phyloP scores from a whole-genome alignment of 306 rosid species.

The Malus asiatica region DNA sequence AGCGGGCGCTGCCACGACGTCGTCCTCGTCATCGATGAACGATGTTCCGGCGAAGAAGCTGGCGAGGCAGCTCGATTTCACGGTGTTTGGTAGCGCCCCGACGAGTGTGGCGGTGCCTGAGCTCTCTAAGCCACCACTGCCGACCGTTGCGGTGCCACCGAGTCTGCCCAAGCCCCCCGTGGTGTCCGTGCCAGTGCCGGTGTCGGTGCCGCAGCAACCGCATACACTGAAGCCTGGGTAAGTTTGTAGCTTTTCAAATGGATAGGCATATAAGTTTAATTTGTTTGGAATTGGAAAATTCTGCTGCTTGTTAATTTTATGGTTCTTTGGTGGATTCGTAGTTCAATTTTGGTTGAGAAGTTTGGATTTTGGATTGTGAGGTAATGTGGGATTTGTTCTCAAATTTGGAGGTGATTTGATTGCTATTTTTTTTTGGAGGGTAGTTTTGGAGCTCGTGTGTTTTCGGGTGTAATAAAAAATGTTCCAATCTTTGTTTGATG shows the following conservation, averaged over 20 bases:
- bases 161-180: conserved; percentile 10
- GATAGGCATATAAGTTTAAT: background rate
- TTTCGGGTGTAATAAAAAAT: conserved; percentile 1
- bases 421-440: background rate
- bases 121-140: conserved; percentile 29
- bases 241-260: conserved; percentile 26
- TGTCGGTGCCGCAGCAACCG: conserved; percentile 35
- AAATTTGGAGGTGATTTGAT: conserved; percentile 1
- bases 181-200: conserved; percentile 23
- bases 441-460: conserved; percentile 1
- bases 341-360: background rate
- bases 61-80: conserved; percentile 94
- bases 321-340: background rate
- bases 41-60: conserved; percentile 83
- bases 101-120: conserved; percentile 31
- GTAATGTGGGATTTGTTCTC: background rate
- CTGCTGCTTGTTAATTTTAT: background rate
- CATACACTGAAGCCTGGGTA: conserved; percentile 61
- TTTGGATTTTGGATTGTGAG: background rate
- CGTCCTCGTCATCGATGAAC: conserved; percentile 12
- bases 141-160: background rate
- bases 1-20: conserved; percentile 14
- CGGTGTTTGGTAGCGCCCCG: conserved; percentile 45
- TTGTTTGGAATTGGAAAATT: background rate
- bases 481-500: conserved; percentile 4